Conservation (phyloP, 2,329 filamentous ascomycete species). For the Paraphaeosphaeria sporulosa region DNA sequence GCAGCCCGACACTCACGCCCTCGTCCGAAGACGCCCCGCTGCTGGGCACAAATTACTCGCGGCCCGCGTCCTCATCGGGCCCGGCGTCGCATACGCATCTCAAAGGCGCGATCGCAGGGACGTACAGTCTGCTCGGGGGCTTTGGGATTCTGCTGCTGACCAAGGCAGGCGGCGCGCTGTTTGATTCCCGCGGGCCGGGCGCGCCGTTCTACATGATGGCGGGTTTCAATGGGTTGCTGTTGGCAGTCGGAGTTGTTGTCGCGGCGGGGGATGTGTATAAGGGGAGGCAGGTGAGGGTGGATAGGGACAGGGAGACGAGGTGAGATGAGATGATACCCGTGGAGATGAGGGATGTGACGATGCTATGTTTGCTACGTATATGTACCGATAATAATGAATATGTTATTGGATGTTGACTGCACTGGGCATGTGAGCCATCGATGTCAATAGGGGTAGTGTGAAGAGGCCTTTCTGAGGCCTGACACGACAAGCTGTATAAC, state of each 20-base stretch:
- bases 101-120: conserved; percentile 92
- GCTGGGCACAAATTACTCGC: conserved; percentile 26
- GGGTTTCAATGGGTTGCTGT: conserved; percentile 77
- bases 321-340: not conserved
- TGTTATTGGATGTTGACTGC: no score
- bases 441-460: no score
- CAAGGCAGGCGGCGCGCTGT: conserved; percentile 86
- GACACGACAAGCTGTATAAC: no score
- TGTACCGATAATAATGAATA: not conserved
- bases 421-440: no score
- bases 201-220: conserved; percentile 97
- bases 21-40: conserved; percentile 40
- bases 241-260: conserved; percentile 56
- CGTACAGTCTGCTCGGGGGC: conserved; percentile 91
- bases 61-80: conserved; percentile 16
- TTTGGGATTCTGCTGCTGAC: conserved; percentile 89
- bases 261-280: conserved; percentile 18
- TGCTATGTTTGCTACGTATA: not conserved
- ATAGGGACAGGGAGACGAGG: not conserved
- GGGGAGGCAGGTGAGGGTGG: not conserved
- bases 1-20: conserved; percentile 39
- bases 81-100: conserved; percentile 61
- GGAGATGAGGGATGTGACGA: not conserved
- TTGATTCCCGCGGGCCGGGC: conserved; percentile 76
- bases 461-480: no score